Evolutionary conservation across 345 rosid genomes (phyloP).

Genomic region (Syzygium aromaticum): DNA sequence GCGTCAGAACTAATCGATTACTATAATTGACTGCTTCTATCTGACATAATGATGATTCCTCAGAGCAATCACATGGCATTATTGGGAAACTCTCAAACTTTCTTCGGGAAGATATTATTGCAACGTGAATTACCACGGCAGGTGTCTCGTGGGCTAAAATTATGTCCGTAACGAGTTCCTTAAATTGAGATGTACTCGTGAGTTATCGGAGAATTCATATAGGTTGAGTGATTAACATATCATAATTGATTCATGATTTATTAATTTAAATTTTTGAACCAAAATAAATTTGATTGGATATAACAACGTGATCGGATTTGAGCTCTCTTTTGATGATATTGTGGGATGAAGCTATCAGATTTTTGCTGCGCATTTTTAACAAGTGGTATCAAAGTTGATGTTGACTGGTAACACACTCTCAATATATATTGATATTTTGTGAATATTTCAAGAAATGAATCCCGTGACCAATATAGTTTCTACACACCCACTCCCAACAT

Average conservation of each 20-base stretch:
- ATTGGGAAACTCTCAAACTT: no score
- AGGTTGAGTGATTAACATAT: not conserved
- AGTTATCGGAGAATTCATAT: not conserved
- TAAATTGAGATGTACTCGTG: not conserved
- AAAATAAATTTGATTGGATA: not conserved
- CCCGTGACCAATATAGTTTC: not conserved
- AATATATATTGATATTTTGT: not conserved
- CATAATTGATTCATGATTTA: not conserved
- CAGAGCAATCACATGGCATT: no score
- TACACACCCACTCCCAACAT: accelerated
- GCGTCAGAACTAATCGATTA: not conserved
- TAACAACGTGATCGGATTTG: not conserved
- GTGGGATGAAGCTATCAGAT: not conserved
- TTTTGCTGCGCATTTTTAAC: not conserved
- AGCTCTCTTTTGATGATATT: accelerated
- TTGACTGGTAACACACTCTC: not conserved
- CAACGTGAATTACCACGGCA: not conserved
- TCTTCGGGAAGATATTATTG: not conserved
- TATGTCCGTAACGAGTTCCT: not conserved
- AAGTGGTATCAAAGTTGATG: not conserved
- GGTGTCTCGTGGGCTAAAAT: not conserved
- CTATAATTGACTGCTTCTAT: no score
- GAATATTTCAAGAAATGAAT: not conserved
- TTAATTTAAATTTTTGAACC: not conserved
- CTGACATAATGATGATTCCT: no score